A percentile compares a stretch with the other conserved stretches of the same genome.
Evolutionary conservation across 805 yeast genomes (phyloP).

Genomic region (Pichia exigua): DNA sequence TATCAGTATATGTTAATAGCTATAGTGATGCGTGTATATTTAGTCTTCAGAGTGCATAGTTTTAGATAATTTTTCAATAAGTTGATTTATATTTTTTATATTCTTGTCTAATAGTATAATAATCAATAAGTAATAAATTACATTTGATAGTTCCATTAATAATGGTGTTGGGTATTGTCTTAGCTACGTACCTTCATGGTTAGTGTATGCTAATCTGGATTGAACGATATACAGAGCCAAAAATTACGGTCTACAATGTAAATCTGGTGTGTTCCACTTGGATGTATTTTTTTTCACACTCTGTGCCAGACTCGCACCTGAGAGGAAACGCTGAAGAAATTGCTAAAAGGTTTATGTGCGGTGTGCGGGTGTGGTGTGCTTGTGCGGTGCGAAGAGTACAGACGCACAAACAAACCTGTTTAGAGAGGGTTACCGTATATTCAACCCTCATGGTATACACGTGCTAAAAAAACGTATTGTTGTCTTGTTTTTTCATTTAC

Average conservation of each 20-base stretch:
- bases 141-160: neutral
- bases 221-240: slow-evolving; percentile 2
- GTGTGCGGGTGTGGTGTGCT: neutral
- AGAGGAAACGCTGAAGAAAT: neutral
- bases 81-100: neutral
- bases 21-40: neutral
- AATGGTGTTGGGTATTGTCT: neutral
- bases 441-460: no score
- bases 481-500: no score
- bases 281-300: neutral
- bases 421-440: no score
- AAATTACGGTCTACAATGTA: neutral
- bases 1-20: neutral
- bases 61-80: neutral
- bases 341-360: neutral
- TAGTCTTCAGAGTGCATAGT: neutral
- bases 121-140: no score
- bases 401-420: no score
- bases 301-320: neutral
- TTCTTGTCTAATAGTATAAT: neutral
- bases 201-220: slow-evolving; percentile 15
- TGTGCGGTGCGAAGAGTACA: neutral
- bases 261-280: neutral
- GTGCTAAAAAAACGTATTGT: no score
- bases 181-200: slow-evolving; percentile 24